Conservation (phyloP, 129 eudicot species). For the Solidago caesia region DNA sequence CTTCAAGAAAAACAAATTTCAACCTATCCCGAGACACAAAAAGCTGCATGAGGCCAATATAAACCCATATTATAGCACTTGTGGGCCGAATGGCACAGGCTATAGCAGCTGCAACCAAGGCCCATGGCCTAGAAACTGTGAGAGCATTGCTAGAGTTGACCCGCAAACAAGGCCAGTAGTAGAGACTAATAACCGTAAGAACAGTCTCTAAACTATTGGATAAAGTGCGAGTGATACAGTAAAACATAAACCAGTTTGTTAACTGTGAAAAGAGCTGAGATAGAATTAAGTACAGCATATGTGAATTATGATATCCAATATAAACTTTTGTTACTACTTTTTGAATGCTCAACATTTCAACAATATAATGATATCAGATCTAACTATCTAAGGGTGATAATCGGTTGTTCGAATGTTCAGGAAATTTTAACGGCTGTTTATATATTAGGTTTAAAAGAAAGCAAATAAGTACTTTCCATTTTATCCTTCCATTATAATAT, state of each 20-base stretch:
- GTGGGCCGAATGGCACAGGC: constrained; percentile 95
- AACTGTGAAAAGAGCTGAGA: constrained; percentile 81
- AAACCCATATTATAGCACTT: constrained; percentile 89
- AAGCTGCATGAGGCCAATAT: constrained; percentile 78
- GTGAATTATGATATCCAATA: constrained; percentile 16
- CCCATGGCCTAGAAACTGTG: constrained; percentile 58
- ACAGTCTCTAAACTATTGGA: constrained; percentile 91
- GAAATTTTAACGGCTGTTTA: too few species aligned
- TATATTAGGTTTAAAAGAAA: too few species aligned
- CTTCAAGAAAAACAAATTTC: constrained; percentile 68
- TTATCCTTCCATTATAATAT: too few species aligned
- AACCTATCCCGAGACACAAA: constrained; percentile 45
- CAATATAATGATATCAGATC: too few species aligned
- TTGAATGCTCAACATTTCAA: neutral
- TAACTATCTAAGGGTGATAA: neutral
- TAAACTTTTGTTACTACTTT: neutral
- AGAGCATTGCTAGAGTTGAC: constrained; percentile 25
- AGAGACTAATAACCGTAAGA: constrained; percentile 68
- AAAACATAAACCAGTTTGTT: constrained; percentile 95
- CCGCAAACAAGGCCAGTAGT: constrained; percentile 93
- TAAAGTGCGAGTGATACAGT: constrained; percentile 80
- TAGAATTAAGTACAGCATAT: constrained; percentile 42
- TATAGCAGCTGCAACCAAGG: constrained; percentile 65
- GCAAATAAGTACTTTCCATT: too few species aligned
- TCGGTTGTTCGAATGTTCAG: neutral